phyloP scores from a whole-genome alignment of 1,284 basidiomycete species.

The Violaceomyces palustris region DNA sequence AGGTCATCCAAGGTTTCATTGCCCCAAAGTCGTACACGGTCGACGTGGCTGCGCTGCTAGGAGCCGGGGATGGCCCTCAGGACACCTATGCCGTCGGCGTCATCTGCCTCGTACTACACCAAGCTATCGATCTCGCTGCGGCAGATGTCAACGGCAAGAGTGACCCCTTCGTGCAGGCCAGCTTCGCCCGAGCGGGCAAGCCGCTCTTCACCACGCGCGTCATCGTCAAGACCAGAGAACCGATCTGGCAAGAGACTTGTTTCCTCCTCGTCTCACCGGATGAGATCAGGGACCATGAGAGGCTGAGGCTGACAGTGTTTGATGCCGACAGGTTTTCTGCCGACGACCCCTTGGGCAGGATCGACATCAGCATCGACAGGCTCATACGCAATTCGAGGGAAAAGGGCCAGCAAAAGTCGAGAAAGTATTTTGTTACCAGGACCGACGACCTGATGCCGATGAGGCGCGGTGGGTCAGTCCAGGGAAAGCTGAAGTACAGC shows the following conservation, averaged over 20 bases:
- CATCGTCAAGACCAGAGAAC: conserved; percentile 25
- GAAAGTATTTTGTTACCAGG: conserved; percentile 32
- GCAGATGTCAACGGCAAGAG: conserved; percentile 40
- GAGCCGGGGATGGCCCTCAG: conserved; percentile 37
- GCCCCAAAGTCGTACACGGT: conserved; percentile 41
- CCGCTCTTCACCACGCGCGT: conserved; percentile 41
- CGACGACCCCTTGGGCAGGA: conserved; percentile 45
- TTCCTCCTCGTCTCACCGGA: conserved; percentile 40
- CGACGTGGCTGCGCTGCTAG: conserved; percentile 37
- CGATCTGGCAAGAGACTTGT: conserved; percentile 43
- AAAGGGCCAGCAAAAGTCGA: conserved; percentile 8
- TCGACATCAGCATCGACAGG: conserved; percentile 35
- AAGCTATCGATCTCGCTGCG: conserved; percentile 36
- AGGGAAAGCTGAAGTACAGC: conserved; percentile 43
- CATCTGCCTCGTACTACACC: conserved; percentile 38
- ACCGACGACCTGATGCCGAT: conserved; percentile 33
- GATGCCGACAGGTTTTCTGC: conserved; percentile 49
- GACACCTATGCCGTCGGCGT: conserved; percentile 42
- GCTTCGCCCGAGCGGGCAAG: conserved; percentile 38
- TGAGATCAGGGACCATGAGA: conserved; percentile 40
- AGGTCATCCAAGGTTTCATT: conserved; percentile 43
- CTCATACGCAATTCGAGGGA: conserved; percentile 27
- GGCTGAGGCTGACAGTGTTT: conserved; percentile 36
- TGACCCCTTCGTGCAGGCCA: conserved; percentile 43
- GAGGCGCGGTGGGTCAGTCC: conserved; percentile 21